Percentiles rank a stretch among this genome's conserved stretches.
These are phyloP conservation scores for Physcomitrium patens DNA, from an alignment of 225 moss, liverwort and hornwort genomes.

Conservation along the genomic window DNA sequence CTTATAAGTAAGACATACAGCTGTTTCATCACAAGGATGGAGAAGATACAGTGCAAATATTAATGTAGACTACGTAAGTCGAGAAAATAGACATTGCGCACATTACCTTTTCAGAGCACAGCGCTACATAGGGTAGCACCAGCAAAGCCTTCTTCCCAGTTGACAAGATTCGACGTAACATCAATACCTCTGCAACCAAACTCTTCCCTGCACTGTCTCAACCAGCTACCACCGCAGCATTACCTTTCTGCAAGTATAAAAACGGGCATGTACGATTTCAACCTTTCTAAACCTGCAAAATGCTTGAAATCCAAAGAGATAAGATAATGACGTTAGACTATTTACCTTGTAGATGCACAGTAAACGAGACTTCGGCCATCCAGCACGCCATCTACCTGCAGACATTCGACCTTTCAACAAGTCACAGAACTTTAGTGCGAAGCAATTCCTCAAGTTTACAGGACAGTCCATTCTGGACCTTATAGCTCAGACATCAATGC, in stretches of 20 bases:
- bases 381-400: conserved; percentile 82
- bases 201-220: conserved; percentile 94
- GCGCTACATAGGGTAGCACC: conserved; percentile 91
- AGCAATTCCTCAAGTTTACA: conserved; percentile 20
- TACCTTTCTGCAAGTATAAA: conserved; percentile 39
- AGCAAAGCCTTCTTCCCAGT: conserved; percentile 85
- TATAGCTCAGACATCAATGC: conserved; percentile 15
- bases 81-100: conserved; percentile 2
- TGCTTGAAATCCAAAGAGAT: not conserved
- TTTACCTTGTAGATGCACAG: conserved; percentile 96
- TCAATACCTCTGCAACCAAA: conserved; percentile 92
- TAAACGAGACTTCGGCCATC: conserved; percentile 90
- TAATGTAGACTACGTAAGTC: not conserved
- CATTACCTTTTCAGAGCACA: conserved; percentile 91
- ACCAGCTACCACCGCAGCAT: conserved; percentile 48
- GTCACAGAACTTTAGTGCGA: conserved; percentile 36
- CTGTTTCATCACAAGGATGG: not conserved
- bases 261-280: conserved; percentile 11
- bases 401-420: conserved; percentile 77
- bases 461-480: conserved; percentile 11
- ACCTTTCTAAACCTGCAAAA: not conserved
- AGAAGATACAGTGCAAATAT: not conserved
- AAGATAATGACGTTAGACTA: not conserved
- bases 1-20: not conserved
- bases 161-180: conserved; percentile 73